Conservation (phyloP, 106 monocot genomes). For the Triglochin maritima region DNA sequence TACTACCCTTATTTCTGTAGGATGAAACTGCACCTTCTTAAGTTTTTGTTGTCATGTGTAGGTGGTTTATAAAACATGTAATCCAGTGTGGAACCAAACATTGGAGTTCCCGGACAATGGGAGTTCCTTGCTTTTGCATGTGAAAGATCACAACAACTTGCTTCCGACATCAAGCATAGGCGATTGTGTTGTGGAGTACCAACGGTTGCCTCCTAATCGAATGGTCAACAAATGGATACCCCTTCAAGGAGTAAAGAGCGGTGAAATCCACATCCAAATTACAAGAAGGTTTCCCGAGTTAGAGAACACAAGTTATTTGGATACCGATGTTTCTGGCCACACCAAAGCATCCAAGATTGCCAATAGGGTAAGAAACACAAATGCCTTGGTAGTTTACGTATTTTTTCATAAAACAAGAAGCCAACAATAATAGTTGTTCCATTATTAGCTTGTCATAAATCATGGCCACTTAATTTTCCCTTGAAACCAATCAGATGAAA, state of each 20-base stretch:
- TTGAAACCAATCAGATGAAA: slow-evolving; percentile 30
- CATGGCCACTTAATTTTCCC: neutral
- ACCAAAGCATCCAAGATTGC: slow-evolving; percentile 16
- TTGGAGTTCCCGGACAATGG: slow-evolving; percentile 81
- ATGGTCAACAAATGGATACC: slow-evolving; percentile 82
- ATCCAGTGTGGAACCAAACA: slow-evolving; percentile 91
- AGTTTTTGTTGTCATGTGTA: slow-evolving; percentile 8
- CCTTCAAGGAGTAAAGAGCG: slow-evolving; percentile 72
- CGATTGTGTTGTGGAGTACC: slow-evolving; percentile 72
- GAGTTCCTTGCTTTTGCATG: slow-evolving; percentile 47
- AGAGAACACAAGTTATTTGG: slow-evolving; percentile 25
- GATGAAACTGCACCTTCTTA: neutral
- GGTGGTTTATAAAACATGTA: slow-evolving; percentile 79
- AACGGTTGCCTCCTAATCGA: slow-evolving; percentile 51
- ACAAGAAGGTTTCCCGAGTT: slow-evolving; percentile 51
- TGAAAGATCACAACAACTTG: slow-evolving; percentile 87
- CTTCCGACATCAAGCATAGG: slow-evolving; percentile 72
- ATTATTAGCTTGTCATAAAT: neutral
- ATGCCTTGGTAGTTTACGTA: too few relatives aligned
- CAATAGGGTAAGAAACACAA: too few relatives aligned
- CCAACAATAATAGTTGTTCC: neutral
- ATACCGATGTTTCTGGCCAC: slow-evolving; percentile 10
- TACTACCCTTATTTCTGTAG: too few relatives aligned
- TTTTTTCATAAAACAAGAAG: too few relatives aligned
- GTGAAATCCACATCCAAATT: slow-evolving; percentile 82